phyloP scores from a whole-genome alignment of 2,329 filamentous ascomycete genomes.

The Exophiala oligosperma region DNA sequence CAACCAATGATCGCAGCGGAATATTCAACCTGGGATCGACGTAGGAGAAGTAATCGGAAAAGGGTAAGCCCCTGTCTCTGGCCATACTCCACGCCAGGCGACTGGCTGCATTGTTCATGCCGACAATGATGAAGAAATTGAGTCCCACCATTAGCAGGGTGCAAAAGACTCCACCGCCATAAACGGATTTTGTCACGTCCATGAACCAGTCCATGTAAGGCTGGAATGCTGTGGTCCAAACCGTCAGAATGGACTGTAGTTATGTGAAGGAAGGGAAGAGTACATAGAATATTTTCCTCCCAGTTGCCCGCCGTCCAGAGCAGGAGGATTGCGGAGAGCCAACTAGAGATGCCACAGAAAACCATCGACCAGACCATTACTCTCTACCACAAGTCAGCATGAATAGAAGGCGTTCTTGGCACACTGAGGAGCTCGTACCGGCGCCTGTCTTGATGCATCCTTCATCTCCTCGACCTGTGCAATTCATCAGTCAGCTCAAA shows the following conservation, averaged over 20 bases:
- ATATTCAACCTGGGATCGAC: slow-evolving; percentile 59
- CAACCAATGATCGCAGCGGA: slow-evolving; percentile 44
- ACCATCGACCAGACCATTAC: slow-evolving; percentile 25
- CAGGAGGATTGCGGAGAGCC: slow-evolving; percentile 19
- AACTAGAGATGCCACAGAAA: slow-evolving; percentile 23
- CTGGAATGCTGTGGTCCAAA: slow-evolving; percentile 42
- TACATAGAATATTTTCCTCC: slow-evolving; percentile 21
- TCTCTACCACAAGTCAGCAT: background rate
- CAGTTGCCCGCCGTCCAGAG: slow-evolving; percentile 24
- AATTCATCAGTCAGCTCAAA: too few species aligned
- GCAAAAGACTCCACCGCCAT: slow-evolving; percentile 30
- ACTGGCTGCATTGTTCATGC: slow-evolving; percentile 18
- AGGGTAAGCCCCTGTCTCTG: slow-evolving; percentile 62
- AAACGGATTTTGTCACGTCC: slow-evolving; percentile 42
- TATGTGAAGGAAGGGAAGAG: background rate
- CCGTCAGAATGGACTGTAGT: too few species aligned
- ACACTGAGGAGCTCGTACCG: background rate
- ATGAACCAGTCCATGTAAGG: slow-evolving; percentile 26
- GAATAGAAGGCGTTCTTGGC: background rate
- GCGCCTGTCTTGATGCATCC: slow-evolving; percentile 52
- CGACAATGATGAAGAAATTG: slow-evolving; percentile 25
- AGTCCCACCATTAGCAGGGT: slow-evolving; percentile 22
- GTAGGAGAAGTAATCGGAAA: slow-evolving; percentile 52
- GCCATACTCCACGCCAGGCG: slow-evolving; percentile 36
- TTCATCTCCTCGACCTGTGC: slow-evolving; percentile 35